These are phyloP conservation scores for Oryza longistaminata DNA, from an alignment of 176 grass and related monocot species.

Conservation along the genomic window DNA sequence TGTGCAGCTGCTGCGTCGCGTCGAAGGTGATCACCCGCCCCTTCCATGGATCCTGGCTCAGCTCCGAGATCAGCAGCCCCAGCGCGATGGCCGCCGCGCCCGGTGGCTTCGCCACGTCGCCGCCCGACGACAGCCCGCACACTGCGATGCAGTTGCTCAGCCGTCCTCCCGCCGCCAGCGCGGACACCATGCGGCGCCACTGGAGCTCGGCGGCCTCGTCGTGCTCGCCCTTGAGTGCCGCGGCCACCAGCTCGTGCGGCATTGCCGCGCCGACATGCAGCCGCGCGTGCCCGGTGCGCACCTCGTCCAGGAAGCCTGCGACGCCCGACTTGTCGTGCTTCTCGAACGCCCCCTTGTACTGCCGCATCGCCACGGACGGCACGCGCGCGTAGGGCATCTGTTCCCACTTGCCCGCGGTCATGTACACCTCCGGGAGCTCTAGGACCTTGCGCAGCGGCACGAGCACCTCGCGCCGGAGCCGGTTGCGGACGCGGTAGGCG, in stretches of 20 bases:
- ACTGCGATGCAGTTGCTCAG: slow-evolving; percentile 57
- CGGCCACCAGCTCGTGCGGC: neutral
- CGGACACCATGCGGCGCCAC: neutral
- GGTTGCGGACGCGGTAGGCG: slow-evolving; percentile 47
- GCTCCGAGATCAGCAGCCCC: neutral
- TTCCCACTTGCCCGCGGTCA: slow-evolving; percentile 35
- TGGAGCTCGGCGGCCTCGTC: neutral
- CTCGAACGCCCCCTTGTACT: slow-evolving; percentile 39
- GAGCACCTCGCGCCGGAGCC: slow-evolving; percentile 49
- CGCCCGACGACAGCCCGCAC: slow-evolving; percentile 55
- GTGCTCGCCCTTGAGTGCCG: neutral
- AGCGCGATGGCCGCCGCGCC: slow-evolving; percentile 58
- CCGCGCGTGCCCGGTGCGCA: neutral
- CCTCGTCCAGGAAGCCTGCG: neutral
- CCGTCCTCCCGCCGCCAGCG: slow-evolving; percentile 30
- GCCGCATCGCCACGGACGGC: neutral
- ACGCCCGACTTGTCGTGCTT: slow-evolving; percentile 46
- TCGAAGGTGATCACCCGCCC: neutral
- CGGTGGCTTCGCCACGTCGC: slow-evolving; percentile 31
- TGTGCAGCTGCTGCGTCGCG: neutral
- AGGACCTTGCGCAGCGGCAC: slow-evolving; percentile 51
- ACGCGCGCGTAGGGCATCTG: neutral
- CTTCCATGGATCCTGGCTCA: neutral
- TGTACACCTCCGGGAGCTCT: slow-evolving; percentile 63
- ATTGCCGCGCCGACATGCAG: neutral